Conservation (phyloP, 495 filamentous ascomycete species). For the Lasiosphaeria miniovina region DNA sequence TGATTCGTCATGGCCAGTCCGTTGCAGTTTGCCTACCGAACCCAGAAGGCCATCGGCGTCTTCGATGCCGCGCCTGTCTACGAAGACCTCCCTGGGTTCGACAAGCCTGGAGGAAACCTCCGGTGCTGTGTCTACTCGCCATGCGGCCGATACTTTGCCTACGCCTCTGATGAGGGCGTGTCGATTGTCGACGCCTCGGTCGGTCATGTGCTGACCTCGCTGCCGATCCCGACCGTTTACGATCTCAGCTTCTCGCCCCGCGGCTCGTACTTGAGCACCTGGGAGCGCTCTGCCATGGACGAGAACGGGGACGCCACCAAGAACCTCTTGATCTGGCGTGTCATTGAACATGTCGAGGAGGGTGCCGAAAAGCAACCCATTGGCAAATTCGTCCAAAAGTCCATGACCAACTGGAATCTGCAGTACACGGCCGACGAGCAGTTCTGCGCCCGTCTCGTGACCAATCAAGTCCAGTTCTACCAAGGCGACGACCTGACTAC, state of each 20-base stretch:
- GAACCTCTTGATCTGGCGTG: slow-evolving; percentile 95
- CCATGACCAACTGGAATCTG: slow-evolving; percentile 92
- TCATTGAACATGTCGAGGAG: slow-evolving; percentile 54
- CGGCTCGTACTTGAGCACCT: slow-evolving; percentile 90
- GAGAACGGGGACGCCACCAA: slow-evolving; percentile 87
- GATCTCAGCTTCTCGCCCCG: slow-evolving; percentile 91
- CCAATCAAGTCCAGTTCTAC: slow-evolving; percentile 97
- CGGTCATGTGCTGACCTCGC: slow-evolving; percentile 70
- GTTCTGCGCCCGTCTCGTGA: slow-evolving; percentile 88
- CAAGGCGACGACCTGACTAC: slow-evolving; percentile 76
- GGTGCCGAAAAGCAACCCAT: slow-evolving; percentile 67
- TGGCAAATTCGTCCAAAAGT: slow-evolving; percentile 90
- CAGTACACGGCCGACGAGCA: slow-evolving; percentile 93
- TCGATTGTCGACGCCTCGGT: slow-evolving; percentile 76
- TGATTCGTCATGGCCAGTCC: slow-evolving; percentile 85
- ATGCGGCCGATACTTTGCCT: slow-evolving; percentile 92
- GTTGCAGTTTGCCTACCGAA: slow-evolving; percentile 92
- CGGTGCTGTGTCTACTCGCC: slow-evolving; percentile 94
- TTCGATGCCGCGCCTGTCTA: slow-evolving; percentile 88
- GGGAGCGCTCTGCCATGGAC: slow-evolving; percentile 91
- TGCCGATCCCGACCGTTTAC: slow-evolving; percentile 78
- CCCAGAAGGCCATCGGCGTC: slow-evolving; percentile 91
- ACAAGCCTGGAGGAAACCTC: slow-evolving; percentile 86
- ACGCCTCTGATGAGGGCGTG: slow-evolving; percentile 85
- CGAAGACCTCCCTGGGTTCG: slow-evolving; percentile 78